These are phyloP conservation scores for Lodderomyces orthopsilosis DNA, from an alignment of 1,139 yeast species.

Conservation along the genomic window DNA sequence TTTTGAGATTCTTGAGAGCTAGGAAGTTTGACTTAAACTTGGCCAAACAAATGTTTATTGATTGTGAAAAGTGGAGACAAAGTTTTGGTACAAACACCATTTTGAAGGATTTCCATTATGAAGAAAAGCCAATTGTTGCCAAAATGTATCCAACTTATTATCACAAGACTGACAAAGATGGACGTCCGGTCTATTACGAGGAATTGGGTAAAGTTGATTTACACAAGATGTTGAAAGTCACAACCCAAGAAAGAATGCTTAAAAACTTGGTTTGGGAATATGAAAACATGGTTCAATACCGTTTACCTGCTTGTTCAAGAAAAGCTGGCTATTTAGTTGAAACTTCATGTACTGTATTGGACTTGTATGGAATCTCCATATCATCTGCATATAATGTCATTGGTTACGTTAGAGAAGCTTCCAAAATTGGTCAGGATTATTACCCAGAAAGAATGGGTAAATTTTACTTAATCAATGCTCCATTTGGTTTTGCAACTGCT, in stretches of 20 bases:
- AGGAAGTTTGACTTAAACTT: conserved; percentile 84
- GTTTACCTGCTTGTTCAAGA: conserved; percentile 95
- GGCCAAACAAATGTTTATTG: conserved; percentile 78
- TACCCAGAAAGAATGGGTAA: conserved; percentile 99
- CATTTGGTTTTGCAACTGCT: conserved; percentile 95
- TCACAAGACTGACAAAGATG: conserved; percentile 95
- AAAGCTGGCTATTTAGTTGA: conserved; percentile 74
- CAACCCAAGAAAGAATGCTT: conserved; percentile 94
- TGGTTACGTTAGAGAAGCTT: conserved; percentile 87
- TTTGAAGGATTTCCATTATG: conserved; percentile 80
- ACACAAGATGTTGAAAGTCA: conserved; percentile 86
- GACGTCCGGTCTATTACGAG: conserved; percentile 93
- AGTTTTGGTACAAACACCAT: conserved; percentile 86
- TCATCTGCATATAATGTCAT: conserved; percentile 82
- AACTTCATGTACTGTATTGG: conserved; percentile 95
- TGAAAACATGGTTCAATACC: conserved; percentile 77
- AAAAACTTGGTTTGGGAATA: conserved; percentile 97
- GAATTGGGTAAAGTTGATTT: conserved; percentile 90
- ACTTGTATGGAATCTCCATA: conserved; percentile 89
- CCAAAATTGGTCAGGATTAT: conserved; percentile 91
- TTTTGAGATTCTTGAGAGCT: conserved; percentile 89
- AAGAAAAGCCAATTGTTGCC: conserved; percentile 88
- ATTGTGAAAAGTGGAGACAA: conserved; percentile 90
- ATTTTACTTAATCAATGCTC: conserved; percentile 92
- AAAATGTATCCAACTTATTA: conserved; percentile 92